Evolutionary conservation across 2,329 filamentous ascomycete genomes (phyloP), one percentile per base, ranked within the genome.

Genomic region (Ambrosiella xylebori): DNA sequence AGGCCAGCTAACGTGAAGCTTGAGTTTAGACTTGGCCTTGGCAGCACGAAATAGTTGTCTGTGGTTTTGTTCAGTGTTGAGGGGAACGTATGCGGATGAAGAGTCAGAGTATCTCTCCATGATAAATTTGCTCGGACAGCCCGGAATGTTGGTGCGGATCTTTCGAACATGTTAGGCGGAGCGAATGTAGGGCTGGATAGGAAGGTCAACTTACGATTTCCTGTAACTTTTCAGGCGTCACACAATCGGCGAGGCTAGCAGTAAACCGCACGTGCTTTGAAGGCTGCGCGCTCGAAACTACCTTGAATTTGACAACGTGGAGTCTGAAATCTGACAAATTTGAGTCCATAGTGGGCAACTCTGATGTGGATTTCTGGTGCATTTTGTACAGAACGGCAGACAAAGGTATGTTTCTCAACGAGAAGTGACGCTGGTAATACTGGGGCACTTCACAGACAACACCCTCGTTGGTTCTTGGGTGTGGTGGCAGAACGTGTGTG

Each of bases 51-150:
- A 91, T 47, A 98, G 84, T 69, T 96, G 93, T 76, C 96, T 97
- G 77, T 95, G 98, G 66, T 95, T 72, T 67, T 95, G 94, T 68
- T 76, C 76, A 62, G 81, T 75, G 69, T 95, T 85, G 61, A 98
- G 83, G 50, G 79, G 76, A 63, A 97, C 80, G 71, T 86, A 97
- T 63, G 82, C 76, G 51, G 78, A 85, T 63, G 88, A 87, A 63
- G 89, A 96, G 71, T 98, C 93, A 63, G 93, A 97, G 73, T 89
- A 98, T 64, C 93, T 88, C 74, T 97, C 90, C 66, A 97, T 84
- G 65, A 82, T 71, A 67, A 66, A 81, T 76, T 53, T 39, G n/a
- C 38, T 8, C 15, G 19, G 54, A 49, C 9, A 76, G 67, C 39
- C n/a, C n/a, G 4, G 7, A 17, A 15, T 17, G 11, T 41, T 41